phyloP scores from a whole-genome alignment of 495 filamentous ascomycete genomes.

The Lepidopterella palustris region DNA sequence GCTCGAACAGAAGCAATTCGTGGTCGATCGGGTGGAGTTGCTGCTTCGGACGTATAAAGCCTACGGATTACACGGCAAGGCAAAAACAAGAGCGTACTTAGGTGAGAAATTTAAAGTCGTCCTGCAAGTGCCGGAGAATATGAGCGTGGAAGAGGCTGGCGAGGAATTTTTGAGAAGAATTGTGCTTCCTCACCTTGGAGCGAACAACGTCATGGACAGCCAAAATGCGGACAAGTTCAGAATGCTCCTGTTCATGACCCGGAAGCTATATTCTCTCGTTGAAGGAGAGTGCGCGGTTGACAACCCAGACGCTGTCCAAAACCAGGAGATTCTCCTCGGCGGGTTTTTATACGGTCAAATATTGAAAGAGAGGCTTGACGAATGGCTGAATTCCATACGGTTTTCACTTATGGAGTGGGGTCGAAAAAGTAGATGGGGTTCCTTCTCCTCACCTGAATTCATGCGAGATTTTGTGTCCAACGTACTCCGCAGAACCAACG shows the following conservation, averaged over 20 bases:
- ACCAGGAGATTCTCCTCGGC: slow-evolving; percentile 86
- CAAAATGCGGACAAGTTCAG: slow-evolving; percentile 90
- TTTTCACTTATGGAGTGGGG: slow-evolving; percentile 61
- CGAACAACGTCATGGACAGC: slow-evolving; percentile 67
- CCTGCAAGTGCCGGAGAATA: slow-evolving; percentile 68
- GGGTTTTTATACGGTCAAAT: slow-evolving; percentile 93
- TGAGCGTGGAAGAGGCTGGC: slow-evolving; percentile 80
- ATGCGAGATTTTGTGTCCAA: slow-evolving; percentile 68
- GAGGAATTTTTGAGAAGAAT: slow-evolving; percentile 83
- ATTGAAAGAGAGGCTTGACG: slow-evolving; percentile 87
- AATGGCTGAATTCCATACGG: slow-evolving; percentile 66
- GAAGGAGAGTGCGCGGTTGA: slow-evolving; percentile 87
- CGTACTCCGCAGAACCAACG: slow-evolving; percentile 72
- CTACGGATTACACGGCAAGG: slow-evolving; percentile 71
- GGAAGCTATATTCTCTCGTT: slow-evolving; percentile 87
- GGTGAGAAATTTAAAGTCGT: slow-evolving; percentile 86
- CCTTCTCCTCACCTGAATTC: slow-evolving; percentile 66
- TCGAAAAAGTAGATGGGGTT: slow-evolving; percentile 52
- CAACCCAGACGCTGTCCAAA: slow-evolving; percentile 92
- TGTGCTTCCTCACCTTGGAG: slow-evolving; percentile 83
- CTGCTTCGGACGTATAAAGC: slow-evolving; percentile 87
- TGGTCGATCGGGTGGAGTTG: slow-evolving; percentile 89
- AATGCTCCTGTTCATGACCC: slow-evolving; percentile 90
- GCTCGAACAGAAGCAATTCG: slow-evolving; percentile 72
- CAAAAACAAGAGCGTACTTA: slow-evolving; percentile 71